Conservation (phyloP, 768 basidiomycete genomes). For the Hygrocybe coccinea region DNA sequence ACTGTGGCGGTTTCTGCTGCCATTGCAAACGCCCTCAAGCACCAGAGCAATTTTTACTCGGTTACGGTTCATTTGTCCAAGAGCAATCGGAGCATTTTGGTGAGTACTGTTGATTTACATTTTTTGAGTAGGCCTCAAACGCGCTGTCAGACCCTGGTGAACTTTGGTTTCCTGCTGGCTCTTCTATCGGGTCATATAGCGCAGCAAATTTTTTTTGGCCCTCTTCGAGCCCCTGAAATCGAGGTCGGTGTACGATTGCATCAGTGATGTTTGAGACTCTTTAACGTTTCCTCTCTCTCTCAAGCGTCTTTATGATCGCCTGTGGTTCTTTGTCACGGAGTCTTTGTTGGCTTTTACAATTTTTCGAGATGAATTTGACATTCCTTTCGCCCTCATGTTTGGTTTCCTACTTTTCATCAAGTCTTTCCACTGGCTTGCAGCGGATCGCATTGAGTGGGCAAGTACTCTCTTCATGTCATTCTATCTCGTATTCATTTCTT, state of each 20-base stretch:
- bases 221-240: constrained; percentile 79
- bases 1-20: constrained; percentile 65
- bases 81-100: constrained; percentile 89
- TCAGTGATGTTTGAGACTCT: background rate
- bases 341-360: constrained; percentile 95
- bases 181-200: constrained; percentile 71
- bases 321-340: constrained; percentile 98
- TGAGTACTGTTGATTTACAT: constrained; percentile 33
- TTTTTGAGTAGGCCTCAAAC: constrained; percentile 1
- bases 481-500: constrained; percentile 8
- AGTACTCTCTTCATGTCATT: constrained; percentile 7
- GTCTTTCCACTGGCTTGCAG: constrained; percentile 96
- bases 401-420: constrained; percentile 92
- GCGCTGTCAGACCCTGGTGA: constrained; percentile 69
- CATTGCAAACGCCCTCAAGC: constrained; percentile 73
- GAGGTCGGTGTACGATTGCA: constrained; percentile 54
- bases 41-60: constrained; percentile 89
- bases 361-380: constrained; percentile 92
- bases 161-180: constrained; percentile 78
- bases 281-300: background rate
- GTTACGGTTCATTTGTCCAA: constrained; percentile 89
- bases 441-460: constrained; percentile 96
- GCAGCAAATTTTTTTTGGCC: constrained; percentile 88
- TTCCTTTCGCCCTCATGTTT: constrained; percentile 91
- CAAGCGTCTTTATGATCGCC: constrained; percentile 89